These are phyloP conservation scores for Parsonsia alboflavescens DNA, from an alignment of 257 asterid genomes.

Conservation along the genomic window DNA sequence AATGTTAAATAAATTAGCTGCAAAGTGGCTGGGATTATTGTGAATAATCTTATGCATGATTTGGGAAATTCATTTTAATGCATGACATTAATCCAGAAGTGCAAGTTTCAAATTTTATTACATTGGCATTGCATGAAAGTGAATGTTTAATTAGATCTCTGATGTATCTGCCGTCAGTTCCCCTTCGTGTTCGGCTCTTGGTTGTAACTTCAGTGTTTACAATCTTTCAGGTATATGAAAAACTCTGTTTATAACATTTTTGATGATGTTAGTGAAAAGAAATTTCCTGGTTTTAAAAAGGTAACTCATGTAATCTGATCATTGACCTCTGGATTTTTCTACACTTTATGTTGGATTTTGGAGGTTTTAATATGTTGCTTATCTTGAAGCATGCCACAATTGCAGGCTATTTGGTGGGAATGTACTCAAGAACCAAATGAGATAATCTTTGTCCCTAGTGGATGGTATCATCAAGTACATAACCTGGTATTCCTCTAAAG, in stretches of 20 bases:
- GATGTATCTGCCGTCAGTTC: background rate
- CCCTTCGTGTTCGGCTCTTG: background rate
- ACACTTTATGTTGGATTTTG: background rate
- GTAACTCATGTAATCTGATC: slow-evolving; percentile 28
- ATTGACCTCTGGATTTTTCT: background rate
- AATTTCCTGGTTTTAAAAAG: slow-evolving; percentile 78
- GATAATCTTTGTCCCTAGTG: slow-evolving; percentile 93
- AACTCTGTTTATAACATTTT: slow-evolving; percentile 65
- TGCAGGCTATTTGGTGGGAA: slow-evolving; percentile 82
- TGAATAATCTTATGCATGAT: background rate
- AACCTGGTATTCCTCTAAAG: slow-evolving; percentile 56
- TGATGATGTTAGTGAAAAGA: slow-evolving; percentile 58
- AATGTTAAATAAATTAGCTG: background rate
- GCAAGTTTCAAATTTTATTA: background rate
- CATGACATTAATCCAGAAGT: background rate
- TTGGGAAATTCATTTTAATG: background rate
- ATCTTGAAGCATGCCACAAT: background rate
- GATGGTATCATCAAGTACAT: slow-evolving; percentile 99
- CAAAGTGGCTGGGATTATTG: background rate
- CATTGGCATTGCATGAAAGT: background rate
- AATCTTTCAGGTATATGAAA: slow-evolving; percentile 61
- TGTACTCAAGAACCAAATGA: slow-evolving; percentile 79
- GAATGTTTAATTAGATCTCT: background rate
- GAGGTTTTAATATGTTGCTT: background rate
- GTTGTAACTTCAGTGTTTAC: slow-evolving; percentile 4